These are phyloP conservation scores for Aegilops sharonensis DNA, from an alignment of 176 grass and related monocot genomes.

Conservation along the genomic window DNA sequence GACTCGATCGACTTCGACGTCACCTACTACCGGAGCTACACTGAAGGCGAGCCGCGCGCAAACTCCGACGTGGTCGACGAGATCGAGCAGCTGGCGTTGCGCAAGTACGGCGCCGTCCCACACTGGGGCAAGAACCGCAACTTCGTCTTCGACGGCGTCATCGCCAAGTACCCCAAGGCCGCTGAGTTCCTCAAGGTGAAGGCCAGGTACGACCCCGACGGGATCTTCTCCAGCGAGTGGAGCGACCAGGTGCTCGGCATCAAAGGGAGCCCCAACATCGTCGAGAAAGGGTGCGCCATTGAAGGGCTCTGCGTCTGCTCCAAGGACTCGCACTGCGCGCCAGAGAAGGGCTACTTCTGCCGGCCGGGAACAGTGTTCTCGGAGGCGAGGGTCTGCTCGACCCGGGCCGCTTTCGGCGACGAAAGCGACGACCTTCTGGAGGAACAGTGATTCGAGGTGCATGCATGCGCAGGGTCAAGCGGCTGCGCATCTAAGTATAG, in stretches of 20 bases:
- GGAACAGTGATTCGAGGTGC: not conserved
- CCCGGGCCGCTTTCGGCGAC: not conserved
- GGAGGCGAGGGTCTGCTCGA: slow-evolving; percentile 45
- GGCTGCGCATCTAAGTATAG: not conserved
- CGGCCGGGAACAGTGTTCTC: slow-evolving; percentile 32
- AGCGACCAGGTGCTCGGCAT: slow-evolving; percentile 65
- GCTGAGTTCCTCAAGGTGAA: slow-evolving; percentile 40
- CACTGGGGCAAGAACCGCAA: slow-evolving; percentile 85
- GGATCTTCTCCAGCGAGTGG: slow-evolving; percentile 76
- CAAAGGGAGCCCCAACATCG: slow-evolving; percentile 16
- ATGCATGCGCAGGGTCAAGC: not conserved
- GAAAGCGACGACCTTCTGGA: not conserved
- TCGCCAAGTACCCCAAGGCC: slow-evolving; percentile 20
- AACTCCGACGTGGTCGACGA: slow-evolving; percentile 45
- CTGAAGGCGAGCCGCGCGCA: not conserved
- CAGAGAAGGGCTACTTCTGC: slow-evolving; percentile 45
- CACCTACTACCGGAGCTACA: slow-evolving; percentile 46
- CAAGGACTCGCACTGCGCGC: slow-evolving; percentile 39
- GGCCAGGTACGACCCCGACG: slow-evolving; percentile 40
- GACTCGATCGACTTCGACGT: slow-evolving; percentile 52
- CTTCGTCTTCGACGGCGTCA: slow-evolving; percentile 48
- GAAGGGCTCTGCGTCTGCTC: slow-evolving; percentile 67
- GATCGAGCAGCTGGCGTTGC: slow-evolving; percentile 51
- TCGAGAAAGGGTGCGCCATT: slow-evolving; percentile 35
- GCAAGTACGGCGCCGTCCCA: slow-evolving; percentile 50